Percentiles rank a stretch among this genome's conserved stretches.
phyloP scores from a whole-genome alignment of 2,329 filamentous ascomycete species.

The Harringtonia aguacate region DNA sequence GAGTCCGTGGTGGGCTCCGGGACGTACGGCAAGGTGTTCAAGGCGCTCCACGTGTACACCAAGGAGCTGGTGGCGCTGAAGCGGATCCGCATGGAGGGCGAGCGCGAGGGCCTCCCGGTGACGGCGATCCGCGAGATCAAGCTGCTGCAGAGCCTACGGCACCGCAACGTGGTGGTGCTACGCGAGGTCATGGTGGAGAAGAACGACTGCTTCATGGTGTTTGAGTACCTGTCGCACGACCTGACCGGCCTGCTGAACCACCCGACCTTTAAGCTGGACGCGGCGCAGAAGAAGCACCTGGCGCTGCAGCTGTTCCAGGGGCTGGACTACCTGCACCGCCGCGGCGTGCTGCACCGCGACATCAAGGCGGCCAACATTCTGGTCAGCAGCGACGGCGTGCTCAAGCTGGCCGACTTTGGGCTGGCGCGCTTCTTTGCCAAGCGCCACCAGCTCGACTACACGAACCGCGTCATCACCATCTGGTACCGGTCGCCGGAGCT shows the following conservation, averaged over 20 bases:
- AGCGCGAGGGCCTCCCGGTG: constrained; percentile 82
- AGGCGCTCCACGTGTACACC: constrained; percentile 86
- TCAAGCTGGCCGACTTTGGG: constrained; percentile 94
- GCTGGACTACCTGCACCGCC: constrained; percentile 82
- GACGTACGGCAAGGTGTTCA: constrained; percentile 93
- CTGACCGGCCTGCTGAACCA: constrained; percentile 92
- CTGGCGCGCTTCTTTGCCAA: constrained; percentile 95
- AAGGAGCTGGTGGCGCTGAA: constrained; percentile 76
- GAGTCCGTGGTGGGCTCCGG: constrained; percentile 93
- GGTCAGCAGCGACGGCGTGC: constrained; percentile 75
- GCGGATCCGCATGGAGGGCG: constrained; percentile 87
- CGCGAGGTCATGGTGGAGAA: constrained; percentile 96
- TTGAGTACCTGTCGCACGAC: constrained; percentile 95
- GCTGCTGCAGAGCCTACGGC: constrained; percentile 74
- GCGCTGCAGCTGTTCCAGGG: constrained; percentile 90
- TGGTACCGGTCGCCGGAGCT: constrained; percentile 93
- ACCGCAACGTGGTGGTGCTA: constrained; percentile 71
- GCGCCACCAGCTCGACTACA: constrained; percentile 84
- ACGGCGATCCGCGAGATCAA: constrained; percentile 89
- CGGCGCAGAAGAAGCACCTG: constrained; percentile 83
- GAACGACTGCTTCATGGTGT: constrained; percentile 99
- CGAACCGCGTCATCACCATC: constrained; percentile 96
- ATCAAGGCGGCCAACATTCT: constrained; percentile 98
- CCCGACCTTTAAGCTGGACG: constrained; percentile 75
- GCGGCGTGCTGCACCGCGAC: constrained; percentile 91